Base-by-base conservation (phyloP, 192 early-diverging fungal genomes). In the Linnemannia exigua region DNA sequence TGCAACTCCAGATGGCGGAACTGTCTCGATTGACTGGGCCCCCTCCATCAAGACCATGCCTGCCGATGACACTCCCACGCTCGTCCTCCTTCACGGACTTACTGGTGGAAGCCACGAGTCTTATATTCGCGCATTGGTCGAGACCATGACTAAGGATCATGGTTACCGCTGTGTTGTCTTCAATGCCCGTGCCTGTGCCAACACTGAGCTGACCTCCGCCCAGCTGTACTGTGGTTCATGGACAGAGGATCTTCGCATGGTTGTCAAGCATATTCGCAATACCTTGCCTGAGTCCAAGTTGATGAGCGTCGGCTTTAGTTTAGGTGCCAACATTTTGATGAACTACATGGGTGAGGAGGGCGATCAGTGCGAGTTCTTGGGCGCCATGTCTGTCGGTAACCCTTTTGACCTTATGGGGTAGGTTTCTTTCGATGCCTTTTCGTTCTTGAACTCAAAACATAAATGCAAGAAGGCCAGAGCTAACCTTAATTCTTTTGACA, bases 51-150 rank as follows among this genome's bases (percentile, higher is more conserved):
- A 67, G 22, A 82, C 88, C 44, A 90, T 90, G 78, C 92, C 92
- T 51, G 84, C 89, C 3, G 90, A 92, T 70, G 87, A 89, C 74
- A 93, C 93, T 19, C 96, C 97, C 1, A 96, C 94, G 38, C 84
- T 98, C 48, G 90, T 99, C 8, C 89, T 97, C 52, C 89, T 96
- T 19, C 98, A 98, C 84, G 97, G 98, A 36, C 86, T 99, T 76
- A 97, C 97, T 9, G 98, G 98, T 63, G 97, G 97, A 44, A 96
- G 95, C 54, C 94, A 96, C 87, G 97, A 98, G 87, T 92, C 91
- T 3, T 99, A 99, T 77, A 94, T 99, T 46, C 93, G 94, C 33
- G 89, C 92, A 14, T 79, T 98, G 19, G 90, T 96, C 46, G 89
- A 92, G 76, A 83, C 84, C 52, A 89, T 95, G 72, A 94, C 90